Evolutionary conservation across 106 monocot species (phyloP).

Genomic region (Dendrobium nobile): DNA sequence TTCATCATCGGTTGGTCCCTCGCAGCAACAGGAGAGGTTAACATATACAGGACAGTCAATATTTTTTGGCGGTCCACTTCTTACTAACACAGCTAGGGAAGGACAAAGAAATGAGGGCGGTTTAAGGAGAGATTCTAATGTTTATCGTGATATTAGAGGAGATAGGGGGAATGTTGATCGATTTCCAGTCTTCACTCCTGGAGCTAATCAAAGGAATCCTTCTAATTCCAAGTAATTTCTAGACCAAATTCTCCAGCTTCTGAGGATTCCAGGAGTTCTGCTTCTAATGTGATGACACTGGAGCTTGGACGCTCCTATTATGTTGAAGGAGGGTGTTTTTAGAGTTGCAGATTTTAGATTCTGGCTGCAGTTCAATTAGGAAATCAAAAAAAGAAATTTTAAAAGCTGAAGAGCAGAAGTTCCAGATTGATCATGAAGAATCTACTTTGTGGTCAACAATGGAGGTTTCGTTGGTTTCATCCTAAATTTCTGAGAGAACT

Average conservation of each 20-base stretch:
- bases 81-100: constrained; percentile 30
- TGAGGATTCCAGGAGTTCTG: not conserved
- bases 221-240: constrained; percentile 21
- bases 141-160: constrained; percentile 1
- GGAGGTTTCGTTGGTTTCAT: not conserved
- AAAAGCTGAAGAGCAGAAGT: not conserved
- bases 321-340: not conserved
- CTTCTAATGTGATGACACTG: not conserved
- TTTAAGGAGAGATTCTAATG: constrained; percentile 16
- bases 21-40: constrained; percentile 50
- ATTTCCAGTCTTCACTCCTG: constrained; percentile 51
- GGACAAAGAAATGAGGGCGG: constrained; percentile 20
- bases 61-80: constrained; percentile 93
- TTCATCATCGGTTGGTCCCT: constrained; percentile 7
- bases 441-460: not conserved
- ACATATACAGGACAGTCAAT: constrained; percentile 77
- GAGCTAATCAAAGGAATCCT: constrained; percentile 39
- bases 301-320: not conserved
- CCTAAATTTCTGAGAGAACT: not conserved
- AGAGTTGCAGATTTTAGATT: not conserved
- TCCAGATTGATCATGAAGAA: not conserved
- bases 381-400: not conserved
- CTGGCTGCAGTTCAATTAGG: not conserved
- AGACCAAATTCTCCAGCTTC: not conserved
- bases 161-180: constrained; percentile 24